phyloP scores from a whole-genome alignment of 176 grass and related monocot species.

The Typha latifolia region DNA sequence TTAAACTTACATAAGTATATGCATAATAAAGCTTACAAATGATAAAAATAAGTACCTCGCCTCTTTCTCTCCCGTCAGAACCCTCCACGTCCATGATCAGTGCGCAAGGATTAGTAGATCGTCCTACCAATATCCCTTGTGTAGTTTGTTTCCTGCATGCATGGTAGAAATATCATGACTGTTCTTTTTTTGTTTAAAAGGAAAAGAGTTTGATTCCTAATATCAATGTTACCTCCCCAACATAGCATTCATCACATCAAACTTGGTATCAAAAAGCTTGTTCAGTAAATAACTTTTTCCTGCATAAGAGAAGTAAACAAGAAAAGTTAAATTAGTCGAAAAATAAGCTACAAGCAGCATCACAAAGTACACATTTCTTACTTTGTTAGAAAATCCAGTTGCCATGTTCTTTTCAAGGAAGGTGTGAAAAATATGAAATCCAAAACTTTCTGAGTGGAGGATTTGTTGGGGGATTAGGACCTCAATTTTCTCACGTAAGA shows the following conservation, averaged over 20 bases:
- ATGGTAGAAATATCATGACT: neutral
- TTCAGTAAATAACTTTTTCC: neutral
- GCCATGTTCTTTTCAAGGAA: no score
- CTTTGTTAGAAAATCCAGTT: no score
- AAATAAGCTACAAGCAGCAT: no score
- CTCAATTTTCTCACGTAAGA: no score
- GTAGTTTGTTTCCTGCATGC: slow-evolving; percentile 6
- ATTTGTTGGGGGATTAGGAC: no score
- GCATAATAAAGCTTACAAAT: no score
- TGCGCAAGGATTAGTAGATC: neutral
- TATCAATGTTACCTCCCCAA: neutral
- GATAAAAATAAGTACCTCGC: slow-evolving; percentile 5
- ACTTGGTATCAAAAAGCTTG: neutral
- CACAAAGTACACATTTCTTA: no score
- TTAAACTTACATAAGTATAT: no score
- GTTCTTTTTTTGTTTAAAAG: neutral
- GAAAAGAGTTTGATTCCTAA: neutral
- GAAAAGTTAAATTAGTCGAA: no score
- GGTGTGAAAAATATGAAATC: no score
- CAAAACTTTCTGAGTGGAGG: no score
- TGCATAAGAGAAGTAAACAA: neutral
- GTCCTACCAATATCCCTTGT: neutral
- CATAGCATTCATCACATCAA: neutral
- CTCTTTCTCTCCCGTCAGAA: slow-evolving; percentile 16
- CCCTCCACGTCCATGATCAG: slow-evolving; percentile 12